Evolutionary conservation across 176 grass and related monocot species (phyloP), one percentile per base, ranked within the genome.

Genomic region (Triticum timopheevii): DNA sequence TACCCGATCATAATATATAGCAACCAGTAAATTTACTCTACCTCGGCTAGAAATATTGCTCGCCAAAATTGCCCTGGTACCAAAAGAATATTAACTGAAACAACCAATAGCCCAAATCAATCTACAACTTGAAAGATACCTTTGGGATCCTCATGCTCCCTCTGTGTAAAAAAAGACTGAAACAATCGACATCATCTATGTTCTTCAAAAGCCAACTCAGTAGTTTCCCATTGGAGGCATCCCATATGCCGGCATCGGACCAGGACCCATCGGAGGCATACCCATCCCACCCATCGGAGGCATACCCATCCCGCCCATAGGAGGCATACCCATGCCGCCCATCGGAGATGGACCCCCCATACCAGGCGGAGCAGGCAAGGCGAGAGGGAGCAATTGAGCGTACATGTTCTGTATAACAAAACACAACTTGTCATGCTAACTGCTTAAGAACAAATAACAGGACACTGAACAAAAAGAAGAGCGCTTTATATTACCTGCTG

Each of bases 151-250:
- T 25, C 82, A 30, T 30, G 40, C 10, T 39, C 59, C 71, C 63
- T 59, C 27, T 65, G 62, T 56, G 47, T 54, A 54, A 54, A 34
- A 76, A 71, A 76, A 13, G 44, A 84, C 19, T 8, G 23, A 42
- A 80, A 83, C 56, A 58, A 42, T 52, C 36, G 16, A 30, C 71
- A 81, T 44, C 36, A 69, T 83, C 80, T 87, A 54, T 24, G 38
- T 13, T 35, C 56, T 62, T 47, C 64, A 68, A 72, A 89, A 24
- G 69, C 50, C 30, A 38, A 50, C 8, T 94, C 68, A 98, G 38
- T 94, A 96, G 84, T 84, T 92, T 80, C 93, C 90, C 97, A 98
- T 95, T 0, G 92, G 92, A 15, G 95, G 95, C 95, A 98, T 98
- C 87, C 71, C 71, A 42, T 74, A 74, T 74, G 71, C 39, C 6